Evolutionary conservation across 768 basidiomycete genomes (phyloP).

Genomic region (Tephrocybe sp.): DNA sequence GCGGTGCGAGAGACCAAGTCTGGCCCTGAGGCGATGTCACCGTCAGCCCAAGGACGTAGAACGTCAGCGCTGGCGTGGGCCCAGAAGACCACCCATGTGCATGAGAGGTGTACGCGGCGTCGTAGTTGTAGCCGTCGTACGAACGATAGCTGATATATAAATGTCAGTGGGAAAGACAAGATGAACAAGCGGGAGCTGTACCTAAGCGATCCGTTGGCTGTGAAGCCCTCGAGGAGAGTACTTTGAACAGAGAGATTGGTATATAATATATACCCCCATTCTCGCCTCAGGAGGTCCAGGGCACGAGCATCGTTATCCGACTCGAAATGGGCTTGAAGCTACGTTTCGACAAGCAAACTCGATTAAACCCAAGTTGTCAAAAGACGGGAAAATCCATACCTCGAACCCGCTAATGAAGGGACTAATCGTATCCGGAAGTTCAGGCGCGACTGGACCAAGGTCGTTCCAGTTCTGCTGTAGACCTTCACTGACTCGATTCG

Average conservation of each 20-base stretch:
- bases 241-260: constrained; percentile 56
- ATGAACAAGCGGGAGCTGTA: constrained; percentile 15
- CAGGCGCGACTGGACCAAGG: constrained; percentile 52
- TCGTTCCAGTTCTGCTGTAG: constrained; percentile 52
- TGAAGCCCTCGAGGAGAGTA: constrained; percentile 59
- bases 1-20: constrained; percentile 50
- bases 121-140: constrained; percentile 54
- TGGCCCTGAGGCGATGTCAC: constrained; percentile 46
- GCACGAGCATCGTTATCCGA: constrained; percentile 51
- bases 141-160: constrained; percentile 43
- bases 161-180: neutral
- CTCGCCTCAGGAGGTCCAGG: constrained; percentile 50
- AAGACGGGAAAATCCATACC: constrained; percentile 29
- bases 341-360: neutral
- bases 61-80: constrained; percentile 56
- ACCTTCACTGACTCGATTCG: constrained; percentile 43
- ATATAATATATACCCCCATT: constrained; percentile 63
- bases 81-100: constrained; percentile 62
- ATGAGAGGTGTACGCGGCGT: constrained; percentile 60
- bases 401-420: constrained; percentile 62
- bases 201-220: constrained; percentile 56
- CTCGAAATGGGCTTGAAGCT: constrained; percentile 61
- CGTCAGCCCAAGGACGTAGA: constrained; percentile 55
- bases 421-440: constrained; percentile 58
- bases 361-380: neutral